A percentile compares a stretch with the other conserved stretches of the same genome.
Evolutionary conservation across 805 yeast species (phyloP).

Genomic region (Candida takata): DNA sequence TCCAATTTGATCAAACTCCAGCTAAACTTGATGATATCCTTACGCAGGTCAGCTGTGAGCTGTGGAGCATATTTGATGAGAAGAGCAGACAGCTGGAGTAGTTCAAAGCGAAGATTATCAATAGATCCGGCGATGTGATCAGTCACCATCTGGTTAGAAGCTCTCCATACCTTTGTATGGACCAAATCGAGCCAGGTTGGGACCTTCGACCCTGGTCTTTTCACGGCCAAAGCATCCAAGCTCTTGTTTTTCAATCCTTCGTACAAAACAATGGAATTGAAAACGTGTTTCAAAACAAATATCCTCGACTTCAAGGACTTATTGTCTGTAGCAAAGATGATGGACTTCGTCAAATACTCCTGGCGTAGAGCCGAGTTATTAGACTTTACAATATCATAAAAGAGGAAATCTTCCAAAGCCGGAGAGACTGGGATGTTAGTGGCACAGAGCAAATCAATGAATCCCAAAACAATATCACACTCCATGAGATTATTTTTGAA

Average conservation of each 20-base stretch:
- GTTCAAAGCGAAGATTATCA: constrained; percentile 69
- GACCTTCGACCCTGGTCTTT: constrained; percentile 21
- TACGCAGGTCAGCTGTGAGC: constrained; percentile 52
- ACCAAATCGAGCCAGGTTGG: constrained; percentile 62
- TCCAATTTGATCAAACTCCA: constrained; percentile 92
- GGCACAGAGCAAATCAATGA: constrained; percentile 37
- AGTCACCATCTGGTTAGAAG: constrained; percentile 44
- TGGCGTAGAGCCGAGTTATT: constrained; percentile 40
- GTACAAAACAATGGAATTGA: constrained; percentile 57
- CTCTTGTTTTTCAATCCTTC: constrained; percentile 48
- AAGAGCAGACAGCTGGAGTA: constrained; percentile 74
- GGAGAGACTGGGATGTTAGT: constrained; percentile 41
- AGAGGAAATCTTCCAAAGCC: constrained; percentile 50
- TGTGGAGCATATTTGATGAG: constrained; percentile 63
- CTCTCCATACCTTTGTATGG: constrained; percentile 66
- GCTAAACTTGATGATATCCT: constrained; percentile 85
- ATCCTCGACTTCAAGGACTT: constrained; percentile 48
- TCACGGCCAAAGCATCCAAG: constrained; percentile 39
- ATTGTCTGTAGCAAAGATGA: constrained; percentile 42
- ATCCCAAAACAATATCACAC: constrained; percentile 31
- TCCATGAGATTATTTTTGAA: constrained; percentile 30
- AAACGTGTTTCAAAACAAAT: constrained; percentile 52
- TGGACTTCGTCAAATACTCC: constrained; percentile 42
- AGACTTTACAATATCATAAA: constrained; percentile 45
- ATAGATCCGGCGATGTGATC: constrained; percentile 57